A percentile compares a stretch with the other conserved stretches of the same genome.
Conservation (phyloP, 495 filamentous ascomycete genomes). For the Xylaria telfairii region DNA sequence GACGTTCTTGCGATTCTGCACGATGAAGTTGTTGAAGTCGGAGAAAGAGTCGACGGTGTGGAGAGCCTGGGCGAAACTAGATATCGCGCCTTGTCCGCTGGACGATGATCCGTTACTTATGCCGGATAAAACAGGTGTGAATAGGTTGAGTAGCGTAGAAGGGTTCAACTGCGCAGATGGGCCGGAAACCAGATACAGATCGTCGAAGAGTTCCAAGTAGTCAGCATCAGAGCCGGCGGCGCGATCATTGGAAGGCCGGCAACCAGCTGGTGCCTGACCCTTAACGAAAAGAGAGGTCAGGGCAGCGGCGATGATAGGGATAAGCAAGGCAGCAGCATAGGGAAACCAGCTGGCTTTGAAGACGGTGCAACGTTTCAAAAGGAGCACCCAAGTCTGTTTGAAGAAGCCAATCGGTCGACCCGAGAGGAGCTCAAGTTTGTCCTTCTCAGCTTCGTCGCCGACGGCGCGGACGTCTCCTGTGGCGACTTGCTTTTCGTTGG, state of each 20-base stretch:
- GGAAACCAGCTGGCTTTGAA: slow-evolving; percentile 78
- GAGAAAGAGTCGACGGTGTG: slow-evolving; percentile 66
- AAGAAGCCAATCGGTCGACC: slow-evolving; percentile 69
- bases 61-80: slow-evolving; percentile 47
- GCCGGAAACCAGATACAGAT: slow-evolving; percentile 63
- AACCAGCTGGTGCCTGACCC: slow-evolving; percentile 60
- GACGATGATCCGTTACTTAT: slow-evolving; percentile 27
- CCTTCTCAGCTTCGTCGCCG: slow-evolving; percentile 35
- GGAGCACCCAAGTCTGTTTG: slow-evolving; percentile 73
- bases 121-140: slow-evolving; percentile 47
- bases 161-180: slow-evolving; percentile 59
- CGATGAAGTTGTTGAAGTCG: slow-evolving; percentile 72
- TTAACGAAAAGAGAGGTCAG: slow-evolving; percentile 75
- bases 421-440: slow-evolving; percentile 64
- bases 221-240: slow-evolving; percentile 29
- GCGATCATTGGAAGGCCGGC: slow-evolving; percentile 53
- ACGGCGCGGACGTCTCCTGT: slow-evolving; percentile 30
- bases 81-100: slow-evolving; percentile 3
- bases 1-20: slow-evolving; percentile 65
- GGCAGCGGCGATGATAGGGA: slow-evolving; percentile 78
- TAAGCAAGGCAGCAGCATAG: slow-evolving; percentile 70
- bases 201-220: slow-evolving; percentile 41
- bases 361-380: slow-evolving; percentile 77
- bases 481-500: slow-evolving; percentile 34
- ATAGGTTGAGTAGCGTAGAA: slow-evolving; percentile 49